Conservation (phyloP, 2,329 filamentous ascomycete genomes). For the Pseudogymnoascus sp. region DNA sequence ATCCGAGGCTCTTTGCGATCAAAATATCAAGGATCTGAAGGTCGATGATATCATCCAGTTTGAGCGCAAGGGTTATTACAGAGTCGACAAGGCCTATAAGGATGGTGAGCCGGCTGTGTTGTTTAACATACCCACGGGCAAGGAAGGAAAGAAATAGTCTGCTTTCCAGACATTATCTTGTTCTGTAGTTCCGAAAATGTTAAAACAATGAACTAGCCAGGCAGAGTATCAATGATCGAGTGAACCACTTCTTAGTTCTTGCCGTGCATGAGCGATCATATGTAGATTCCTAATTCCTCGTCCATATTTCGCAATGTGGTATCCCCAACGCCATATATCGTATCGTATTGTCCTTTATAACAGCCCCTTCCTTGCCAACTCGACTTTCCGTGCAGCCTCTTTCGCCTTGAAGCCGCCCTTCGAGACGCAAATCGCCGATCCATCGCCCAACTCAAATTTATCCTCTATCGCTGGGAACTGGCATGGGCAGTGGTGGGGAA, state of each 20-base stretch:
- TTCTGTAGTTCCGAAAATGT: background rate
- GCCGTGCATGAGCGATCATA: background rate
- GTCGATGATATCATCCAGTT: slow-evolving; percentile 91
- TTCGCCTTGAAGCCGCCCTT: slow-evolving; percentile 67
- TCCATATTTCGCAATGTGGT: background rate
- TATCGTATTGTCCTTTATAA: slow-evolving; percentile 37
- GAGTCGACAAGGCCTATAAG: slow-evolving; percentile 60
- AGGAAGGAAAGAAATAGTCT: slow-evolving; percentile 26
- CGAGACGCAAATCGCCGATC: slow-evolving; percentile 63
- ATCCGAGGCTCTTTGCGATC: slow-evolving; percentile 70
- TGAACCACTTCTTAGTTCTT: background rate
- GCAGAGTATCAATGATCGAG: background rate
- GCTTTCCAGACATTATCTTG: background rate
- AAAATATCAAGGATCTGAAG: slow-evolving; percentile 69
- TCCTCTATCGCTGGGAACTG: slow-evolving; percentile 69
- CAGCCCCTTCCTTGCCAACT: slow-evolving; percentile 70
- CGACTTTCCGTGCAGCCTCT: slow-evolving; percentile 67
- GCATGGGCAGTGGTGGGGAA: slow-evolving; percentile 95
- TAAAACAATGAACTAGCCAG: background rate
- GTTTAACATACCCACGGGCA: slow-evolving; percentile 64
- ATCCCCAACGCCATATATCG: slow-evolving; percentile 4
- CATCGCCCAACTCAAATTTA: slow-evolving; percentile 67
- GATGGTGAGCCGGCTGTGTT: slow-evolving; percentile 54
- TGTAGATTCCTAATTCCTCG: background rate
- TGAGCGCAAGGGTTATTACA: slow-evolving; percentile 86